Conservation (phyloP, 1,284 basidiomycete species). For the Rhodotorula mucilaginosa region DNA sequence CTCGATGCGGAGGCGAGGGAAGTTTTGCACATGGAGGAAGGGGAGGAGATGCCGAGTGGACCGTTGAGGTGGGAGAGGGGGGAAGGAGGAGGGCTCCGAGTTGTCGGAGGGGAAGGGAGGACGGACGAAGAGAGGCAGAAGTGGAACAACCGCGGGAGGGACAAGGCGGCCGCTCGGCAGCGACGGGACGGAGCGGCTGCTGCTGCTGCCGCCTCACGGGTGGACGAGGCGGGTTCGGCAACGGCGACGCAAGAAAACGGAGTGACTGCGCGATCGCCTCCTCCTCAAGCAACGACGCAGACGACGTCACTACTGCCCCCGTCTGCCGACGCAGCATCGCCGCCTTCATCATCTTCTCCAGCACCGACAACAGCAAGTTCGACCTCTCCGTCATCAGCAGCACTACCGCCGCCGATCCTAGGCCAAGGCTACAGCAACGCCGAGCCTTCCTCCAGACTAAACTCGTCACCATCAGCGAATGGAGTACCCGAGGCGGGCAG, state of each 20-base stretch:
- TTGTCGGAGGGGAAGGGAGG: constrained; percentile 5
- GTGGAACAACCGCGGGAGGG: neutral
- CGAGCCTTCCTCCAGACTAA: neutral
- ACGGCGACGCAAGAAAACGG: neutral
- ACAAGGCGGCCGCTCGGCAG: no score
- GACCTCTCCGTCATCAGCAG: neutral
- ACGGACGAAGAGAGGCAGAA: neutral
- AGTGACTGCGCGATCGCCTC: neutral
- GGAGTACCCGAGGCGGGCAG: neutral
- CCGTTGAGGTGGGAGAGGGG: constrained; percentile 32
- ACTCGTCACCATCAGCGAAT: no score
- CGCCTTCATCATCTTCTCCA: neutral
- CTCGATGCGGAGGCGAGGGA: constrained; percentile 27
- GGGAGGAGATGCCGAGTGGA: constrained; percentile 22
- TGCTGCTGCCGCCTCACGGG: neutral
- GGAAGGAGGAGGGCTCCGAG: constrained; percentile 5
- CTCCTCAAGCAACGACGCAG: neutral
- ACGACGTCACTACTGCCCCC: neutral
- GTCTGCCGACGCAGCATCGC: neutral
- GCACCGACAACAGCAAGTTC: neutral
- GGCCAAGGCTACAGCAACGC: neutral
- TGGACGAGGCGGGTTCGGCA: neutral
- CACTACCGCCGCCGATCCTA: neutral
- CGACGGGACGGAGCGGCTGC: neutral
- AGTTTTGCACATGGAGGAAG: constrained; percentile 10